Percentiles rank a stretch among this genome's conserved stretches.
Evolutionary conservation across 345 rosid species (phyloP).

Genomic region (Salix udensis): DNA sequence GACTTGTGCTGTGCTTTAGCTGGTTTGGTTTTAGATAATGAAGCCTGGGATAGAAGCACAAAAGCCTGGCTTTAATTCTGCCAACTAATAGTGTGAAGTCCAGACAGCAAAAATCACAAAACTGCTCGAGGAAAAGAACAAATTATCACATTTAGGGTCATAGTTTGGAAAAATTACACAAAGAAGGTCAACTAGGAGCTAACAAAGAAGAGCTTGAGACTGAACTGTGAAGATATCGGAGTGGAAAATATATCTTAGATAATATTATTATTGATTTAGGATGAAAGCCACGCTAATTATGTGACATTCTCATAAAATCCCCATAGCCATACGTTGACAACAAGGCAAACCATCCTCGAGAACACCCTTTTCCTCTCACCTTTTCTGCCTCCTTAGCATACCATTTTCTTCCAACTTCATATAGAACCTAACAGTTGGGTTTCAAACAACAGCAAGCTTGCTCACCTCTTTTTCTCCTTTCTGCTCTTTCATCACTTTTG

Average conservation of each 20-base stretch:
- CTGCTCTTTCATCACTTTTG: slow-evolving; percentile 68
- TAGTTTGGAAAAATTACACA: background rate
- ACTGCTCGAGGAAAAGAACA: background rate
- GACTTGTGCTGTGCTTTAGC: slow-evolving; percentile 21
- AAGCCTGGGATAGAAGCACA: slow-evolving; percentile 24
- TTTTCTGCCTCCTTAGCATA: slow-evolving; percentile 68
- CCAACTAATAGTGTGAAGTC: background rate
- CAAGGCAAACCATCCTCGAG: no score
- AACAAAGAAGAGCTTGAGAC: background rate
- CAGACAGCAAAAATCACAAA: background rate
- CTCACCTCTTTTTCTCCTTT: slow-evolving; percentile 78
- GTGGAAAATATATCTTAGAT: background rate
- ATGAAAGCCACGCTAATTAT: no score
- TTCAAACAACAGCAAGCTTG: slow-evolving; percentile 7
- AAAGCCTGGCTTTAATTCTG: background rate
- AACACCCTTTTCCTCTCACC: no score
- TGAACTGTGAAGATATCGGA: background rate
- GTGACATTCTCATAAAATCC: no score
- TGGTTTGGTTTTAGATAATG: slow-evolving; percentile 22
- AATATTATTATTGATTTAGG: no score
- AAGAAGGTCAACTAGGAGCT: no score
- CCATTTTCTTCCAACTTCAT: slow-evolving; percentile 68
- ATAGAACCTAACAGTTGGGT: slow-evolving; percentile 15
- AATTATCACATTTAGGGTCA: background rate
- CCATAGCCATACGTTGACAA: no score